Conservation (phyloP, 768 basidiomycete species). For the Tulasnella sp. region DNA sequence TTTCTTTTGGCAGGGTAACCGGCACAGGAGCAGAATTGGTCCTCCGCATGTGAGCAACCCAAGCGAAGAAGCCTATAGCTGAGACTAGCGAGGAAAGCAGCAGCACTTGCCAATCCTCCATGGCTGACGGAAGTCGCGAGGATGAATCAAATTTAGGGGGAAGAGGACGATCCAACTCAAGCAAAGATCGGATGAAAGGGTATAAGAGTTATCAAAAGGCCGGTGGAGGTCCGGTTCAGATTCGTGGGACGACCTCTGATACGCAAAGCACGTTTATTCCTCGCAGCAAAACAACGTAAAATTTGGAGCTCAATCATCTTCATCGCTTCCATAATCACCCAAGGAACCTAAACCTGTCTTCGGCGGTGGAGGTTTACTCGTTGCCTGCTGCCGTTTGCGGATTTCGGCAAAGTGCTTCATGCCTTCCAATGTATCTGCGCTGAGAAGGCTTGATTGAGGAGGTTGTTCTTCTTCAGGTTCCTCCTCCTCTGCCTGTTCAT, state of each 20-base stretch:
- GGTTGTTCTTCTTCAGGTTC: constrained; percentile 35
- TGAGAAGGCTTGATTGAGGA: constrained; percentile 54
- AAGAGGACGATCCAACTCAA: not conserved
- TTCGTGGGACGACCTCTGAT: not conserved
- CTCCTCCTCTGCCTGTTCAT: constrained; percentile 35
- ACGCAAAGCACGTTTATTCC: not conserved
- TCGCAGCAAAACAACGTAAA: not conserved
- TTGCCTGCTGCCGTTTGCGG: constrained; percentile 58
- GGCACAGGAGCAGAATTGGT: not conserved
- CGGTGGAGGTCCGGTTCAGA: not conserved
- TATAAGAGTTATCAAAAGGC: constrained; percentile 2
- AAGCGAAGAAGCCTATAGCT: not conserved
- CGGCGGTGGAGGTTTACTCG: constrained; percentile 36
- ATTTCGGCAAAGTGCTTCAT: constrained; percentile 89
- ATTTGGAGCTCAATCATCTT: constrained; percentile 35
- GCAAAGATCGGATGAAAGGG: not conserved
- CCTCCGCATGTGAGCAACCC: not conserved
- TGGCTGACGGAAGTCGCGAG: not conserved
- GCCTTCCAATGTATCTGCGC: constrained; percentile 80
- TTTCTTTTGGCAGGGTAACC: not conserved
- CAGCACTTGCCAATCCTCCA: constrained; percentile 2
- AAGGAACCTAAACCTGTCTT: constrained; percentile 54
- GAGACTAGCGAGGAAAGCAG: not conserved
- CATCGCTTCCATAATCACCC: constrained; percentile 76
- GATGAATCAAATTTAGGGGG: not conserved